phyloP scores from a whole-genome alignment of 108 stramenopile species.

The Schizochytrium sp. region DNA sequence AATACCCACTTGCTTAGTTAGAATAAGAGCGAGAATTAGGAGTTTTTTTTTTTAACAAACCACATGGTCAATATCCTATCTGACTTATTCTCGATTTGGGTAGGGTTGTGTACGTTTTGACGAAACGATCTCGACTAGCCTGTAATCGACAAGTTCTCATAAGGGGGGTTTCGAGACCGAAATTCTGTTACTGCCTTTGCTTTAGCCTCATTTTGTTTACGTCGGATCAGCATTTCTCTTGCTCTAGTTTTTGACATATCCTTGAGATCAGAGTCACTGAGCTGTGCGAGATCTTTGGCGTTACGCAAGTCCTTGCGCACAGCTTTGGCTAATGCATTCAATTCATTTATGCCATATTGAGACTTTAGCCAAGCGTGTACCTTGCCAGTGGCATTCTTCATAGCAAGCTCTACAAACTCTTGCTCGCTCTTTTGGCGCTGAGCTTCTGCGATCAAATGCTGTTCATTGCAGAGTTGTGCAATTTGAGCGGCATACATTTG shows the following conservation, averaged over 20 bases:
- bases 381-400: not conserved
- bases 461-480: not conserved
- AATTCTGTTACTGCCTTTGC: slow-evolving; percentile 49
- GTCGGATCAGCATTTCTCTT: not conserved
- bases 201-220: slow-evolving; percentile 52
- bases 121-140: too few species aligned
- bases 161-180: slow-evolving; percentile 18
- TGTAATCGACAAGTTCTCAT: not conserved
- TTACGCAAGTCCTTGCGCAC: slow-evolving; percentile 23
- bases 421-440: slow-evolving; percentile 16
- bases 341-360: slow-evolving; percentile 34
- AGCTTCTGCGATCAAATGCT: not conserved
- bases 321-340: slow-evolving; percentile 34
- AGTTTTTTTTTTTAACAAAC: too few species aligned
- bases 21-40: too few species aligned
- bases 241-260: slow-evolving; percentile 18
- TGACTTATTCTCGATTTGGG: too few species aligned
- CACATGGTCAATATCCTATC: too few species aligned
- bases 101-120: too few species aligned
- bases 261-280: not conserved
- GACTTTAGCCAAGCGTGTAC: not conserved
- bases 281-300: not conserved
- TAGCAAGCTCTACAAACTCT: not conserved
- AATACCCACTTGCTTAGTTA: too few species aligned
- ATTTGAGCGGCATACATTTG: not conserved